A percentile compares a stretch with the other conserved stretches of the same genome.
Evolutionary conservation across 495 filamentous ascomycete genomes (phyloP).

Genomic region (Daldinia vernicosa): DNA sequence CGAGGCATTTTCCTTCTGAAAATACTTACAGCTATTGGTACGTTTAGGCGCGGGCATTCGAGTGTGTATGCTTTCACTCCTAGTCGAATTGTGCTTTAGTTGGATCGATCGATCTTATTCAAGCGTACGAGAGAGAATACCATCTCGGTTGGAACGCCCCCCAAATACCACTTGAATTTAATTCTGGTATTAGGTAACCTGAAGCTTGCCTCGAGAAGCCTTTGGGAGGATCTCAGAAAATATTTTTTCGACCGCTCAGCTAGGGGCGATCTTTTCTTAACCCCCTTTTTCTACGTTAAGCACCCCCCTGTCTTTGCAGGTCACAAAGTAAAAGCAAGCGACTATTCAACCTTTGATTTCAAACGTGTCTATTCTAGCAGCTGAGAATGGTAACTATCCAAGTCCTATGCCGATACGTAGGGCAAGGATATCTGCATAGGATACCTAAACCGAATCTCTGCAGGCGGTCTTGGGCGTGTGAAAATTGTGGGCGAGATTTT

Average conservation of each 20-base stretch:
- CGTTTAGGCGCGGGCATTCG: neutral
- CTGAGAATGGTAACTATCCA: neutral
- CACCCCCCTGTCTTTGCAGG: neutral
- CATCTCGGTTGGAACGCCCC: neutral
- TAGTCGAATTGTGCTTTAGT: neutral
- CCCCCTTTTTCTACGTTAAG: neutral
- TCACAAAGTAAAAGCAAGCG: neutral
- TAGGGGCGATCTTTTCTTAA: neutral
- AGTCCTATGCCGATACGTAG: neutral
- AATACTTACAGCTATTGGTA: neutral
- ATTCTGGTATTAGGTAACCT: neutral
- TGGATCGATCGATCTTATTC: neutral
- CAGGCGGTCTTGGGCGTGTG: neutral
- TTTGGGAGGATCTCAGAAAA: neutral
- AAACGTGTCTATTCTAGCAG: neutral
- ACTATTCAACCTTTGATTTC: neutral
- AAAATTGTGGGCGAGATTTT: neutral
- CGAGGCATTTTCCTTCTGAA: neutral
- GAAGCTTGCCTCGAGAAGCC: too few relatives aligned
- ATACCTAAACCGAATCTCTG: neutral
- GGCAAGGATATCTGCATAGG: neutral
- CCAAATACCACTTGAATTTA: neutral
- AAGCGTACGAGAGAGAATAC: neutral
- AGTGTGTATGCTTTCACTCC: neutral
- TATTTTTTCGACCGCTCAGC: neutral